Conservation (phyloP, 805 yeast genomes). For the Tetrapisispora taiwanensis region DNA sequence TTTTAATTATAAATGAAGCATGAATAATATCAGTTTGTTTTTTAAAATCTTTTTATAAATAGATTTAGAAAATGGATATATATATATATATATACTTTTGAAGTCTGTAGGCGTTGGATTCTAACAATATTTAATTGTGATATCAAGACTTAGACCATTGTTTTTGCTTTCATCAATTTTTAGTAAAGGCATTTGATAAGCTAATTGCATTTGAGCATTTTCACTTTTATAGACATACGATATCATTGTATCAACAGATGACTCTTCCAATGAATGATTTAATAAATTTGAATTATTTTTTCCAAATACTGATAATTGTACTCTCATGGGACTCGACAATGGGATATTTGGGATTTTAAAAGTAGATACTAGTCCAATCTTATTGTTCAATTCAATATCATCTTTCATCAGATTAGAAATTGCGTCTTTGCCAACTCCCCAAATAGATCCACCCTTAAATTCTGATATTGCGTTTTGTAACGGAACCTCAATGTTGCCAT, state of each 20-base stretch:
- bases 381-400: conserved; percentile 23
- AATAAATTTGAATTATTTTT: conserved; percentile 36
- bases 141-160: background rate
- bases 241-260: conserved; percentile 39
- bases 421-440: background rate
- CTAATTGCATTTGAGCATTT: conserved; percentile 45
- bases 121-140: conserved; percentile 2
- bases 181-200: conserved; percentile 43
- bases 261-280: conserved; percentile 12
- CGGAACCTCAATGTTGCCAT: background rate
- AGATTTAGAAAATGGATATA: no score
- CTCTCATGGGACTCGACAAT: conserved; percentile 39
- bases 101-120: no score
- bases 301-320: conserved; percentile 51
- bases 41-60: no score
- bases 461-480: background rate
- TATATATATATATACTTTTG: no score
- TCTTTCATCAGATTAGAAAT: background rate
- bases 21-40: background rate
- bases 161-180: background rate
- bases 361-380: conserved; percentile 40
- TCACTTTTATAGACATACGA: conserved; percentile 46
- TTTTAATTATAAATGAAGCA: background rate
- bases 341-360: conserved; percentile 43
- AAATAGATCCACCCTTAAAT: background rate